Conservation (phyloP, 2,329 filamentous ascomycete genomes). For the Fusarium bulbicola region DNA sequence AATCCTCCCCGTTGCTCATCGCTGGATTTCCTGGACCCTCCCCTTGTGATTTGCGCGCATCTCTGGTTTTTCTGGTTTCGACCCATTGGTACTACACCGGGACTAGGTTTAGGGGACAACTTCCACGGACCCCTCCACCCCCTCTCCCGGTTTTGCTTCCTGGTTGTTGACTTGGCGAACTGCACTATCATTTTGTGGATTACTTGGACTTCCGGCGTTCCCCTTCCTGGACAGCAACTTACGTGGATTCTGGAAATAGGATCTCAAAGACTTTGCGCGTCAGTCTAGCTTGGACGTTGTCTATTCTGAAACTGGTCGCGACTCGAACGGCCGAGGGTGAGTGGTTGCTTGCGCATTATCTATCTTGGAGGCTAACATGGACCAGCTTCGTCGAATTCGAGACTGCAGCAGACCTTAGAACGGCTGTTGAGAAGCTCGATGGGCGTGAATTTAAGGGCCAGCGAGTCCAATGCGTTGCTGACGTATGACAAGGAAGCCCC, state of each 20-base stretch:
- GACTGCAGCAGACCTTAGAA: constrained; percentile 86
- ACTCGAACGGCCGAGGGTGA: constrained; percentile 83
- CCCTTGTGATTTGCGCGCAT: constrained; percentile 45
- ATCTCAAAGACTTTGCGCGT: constrained; percentile 99
- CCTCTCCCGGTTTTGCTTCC: constrained; percentile 40
- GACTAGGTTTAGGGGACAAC: constrained; percentile 42
- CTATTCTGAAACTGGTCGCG: constrained; percentile 81
- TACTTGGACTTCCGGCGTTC: constrained; percentile 46
- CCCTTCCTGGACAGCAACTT: constrained; percentile 73
- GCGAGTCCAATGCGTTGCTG: constrained; percentile 84
- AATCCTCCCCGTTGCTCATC: constrained; percentile 66
- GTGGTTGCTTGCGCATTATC: constrained; percentile 47
- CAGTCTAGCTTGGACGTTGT: constrained; percentile 97
- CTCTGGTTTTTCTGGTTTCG: constrained; percentile 44
- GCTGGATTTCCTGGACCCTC: constrained; percentile 54
- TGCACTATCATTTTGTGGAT: constrained; percentile 49
- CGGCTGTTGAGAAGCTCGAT: constrained; percentile 94
- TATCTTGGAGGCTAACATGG: constrained; percentile 17
- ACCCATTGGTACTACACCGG: constrained; percentile 40
- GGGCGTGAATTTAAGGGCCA: constrained; percentile 91
- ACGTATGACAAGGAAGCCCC: constrained; percentile 63
- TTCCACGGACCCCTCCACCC: constrained; percentile 40
- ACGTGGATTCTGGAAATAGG: constrained; percentile 87
- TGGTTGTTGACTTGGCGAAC: constrained; percentile 52
- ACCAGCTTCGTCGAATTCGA: constrained; percentile 96